These are phyloP conservation scores for Clonostachys byssicola DNA, from an alignment of 2,329 filamentous ascomycete genomes.

Conservation along the genomic window DNA sequence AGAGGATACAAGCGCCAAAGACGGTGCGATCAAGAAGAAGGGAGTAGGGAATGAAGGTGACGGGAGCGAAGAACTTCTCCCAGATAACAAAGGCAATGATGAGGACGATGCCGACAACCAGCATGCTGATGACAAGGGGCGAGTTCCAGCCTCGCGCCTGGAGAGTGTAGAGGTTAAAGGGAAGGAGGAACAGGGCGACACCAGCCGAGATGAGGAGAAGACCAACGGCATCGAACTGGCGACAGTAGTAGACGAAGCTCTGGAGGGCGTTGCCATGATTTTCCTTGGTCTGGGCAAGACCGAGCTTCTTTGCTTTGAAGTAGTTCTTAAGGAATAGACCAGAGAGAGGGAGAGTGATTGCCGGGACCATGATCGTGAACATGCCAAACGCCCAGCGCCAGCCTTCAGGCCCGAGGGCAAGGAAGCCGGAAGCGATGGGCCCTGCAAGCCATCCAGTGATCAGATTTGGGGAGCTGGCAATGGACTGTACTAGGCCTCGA, in stretches of 20 bases:
- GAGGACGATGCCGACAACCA: slow-evolving; percentile 46
- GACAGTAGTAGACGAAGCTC: slow-evolving; percentile 32
- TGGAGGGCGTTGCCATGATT: slow-evolving; percentile 21
- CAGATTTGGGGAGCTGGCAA: slow-evolving; percentile 63
- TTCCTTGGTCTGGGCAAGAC: slow-evolving; percentile 6
- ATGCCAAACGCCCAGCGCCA: slow-evolving; percentile 68
- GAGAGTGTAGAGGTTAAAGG: slow-evolving; percentile 54
- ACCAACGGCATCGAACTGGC: slow-evolving; percentile 62
- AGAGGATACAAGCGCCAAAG: slow-evolving; percentile 28
- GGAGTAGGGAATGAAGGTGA: slow-evolving; percentile 29
- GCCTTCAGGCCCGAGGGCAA: slow-evolving; percentile 35
- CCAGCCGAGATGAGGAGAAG: slow-evolving; percentile 56
- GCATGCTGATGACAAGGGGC: slow-evolving; percentile 47
- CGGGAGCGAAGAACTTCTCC: slow-evolving; percentile 30
- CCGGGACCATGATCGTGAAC: slow-evolving; percentile 59
- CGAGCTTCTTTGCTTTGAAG: slow-evolving; percentile 39
- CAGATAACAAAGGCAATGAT: slow-evolving; percentile 29
- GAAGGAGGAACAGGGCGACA: slow-evolving; percentile 63
- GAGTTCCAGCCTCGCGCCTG: slow-evolving; percentile 36
- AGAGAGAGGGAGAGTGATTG: slow-evolving; percentile 52
- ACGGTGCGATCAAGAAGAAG: slow-evolving; percentile 30
- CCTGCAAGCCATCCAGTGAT: slow-evolving; percentile 62
- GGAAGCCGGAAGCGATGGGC: slow-evolving; percentile 46
- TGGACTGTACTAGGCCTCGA: slow-evolving; percentile 59
- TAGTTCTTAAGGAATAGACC: slow-evolving; percentile 53